Evolutionary conservation across 257 asterid species (phyloP).

Genomic region (Ballota nigra): DNA sequence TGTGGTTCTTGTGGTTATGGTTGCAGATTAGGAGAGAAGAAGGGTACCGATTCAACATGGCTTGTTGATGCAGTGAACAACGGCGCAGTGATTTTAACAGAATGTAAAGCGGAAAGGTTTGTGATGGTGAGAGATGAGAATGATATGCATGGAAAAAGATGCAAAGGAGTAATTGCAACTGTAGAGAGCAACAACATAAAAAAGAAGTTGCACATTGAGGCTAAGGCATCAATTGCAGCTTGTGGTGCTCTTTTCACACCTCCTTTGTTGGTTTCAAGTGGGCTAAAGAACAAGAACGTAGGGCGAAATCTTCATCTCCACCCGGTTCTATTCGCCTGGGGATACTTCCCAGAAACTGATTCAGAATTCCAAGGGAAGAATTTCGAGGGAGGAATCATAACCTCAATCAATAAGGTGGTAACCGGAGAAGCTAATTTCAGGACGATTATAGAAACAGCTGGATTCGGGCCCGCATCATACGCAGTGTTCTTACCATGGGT

Average conservation of each 20-base stretch:
- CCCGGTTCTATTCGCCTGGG: constrained; percentile 59
- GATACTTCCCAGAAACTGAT: constrained; percentile 51
- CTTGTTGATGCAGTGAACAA: constrained; percentile 52
- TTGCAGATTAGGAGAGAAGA: constrained; percentile 60
- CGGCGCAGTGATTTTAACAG: constrained; percentile 55
- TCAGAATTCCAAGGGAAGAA: constrained; percentile 39
- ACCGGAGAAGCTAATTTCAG: constrained; percentile 30
- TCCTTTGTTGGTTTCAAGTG: constrained; percentile 49
- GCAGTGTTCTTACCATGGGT: constrained; percentile 51
- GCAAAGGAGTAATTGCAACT: constrained; percentile 48
- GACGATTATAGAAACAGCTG: constrained; percentile 46
- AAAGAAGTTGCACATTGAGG: constrained; percentile 39
- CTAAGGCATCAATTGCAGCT: constrained; percentile 47
- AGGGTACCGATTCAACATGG: constrained; percentile 58
- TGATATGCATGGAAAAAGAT: constrained; percentile 29
- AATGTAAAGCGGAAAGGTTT: constrained; percentile 59
- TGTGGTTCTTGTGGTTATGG: constrained; percentile 69
- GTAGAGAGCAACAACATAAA: constrained; percentile 20
- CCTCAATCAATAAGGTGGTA: constrained; percentile 43
- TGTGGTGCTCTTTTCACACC: constrained; percentile 61
- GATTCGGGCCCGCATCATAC: constrained; percentile 43
- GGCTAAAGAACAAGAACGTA: constrained; percentile 43
- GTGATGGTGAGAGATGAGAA: constrained; percentile 22
- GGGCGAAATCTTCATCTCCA: constrained; percentile 67
- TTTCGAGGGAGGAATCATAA: constrained; percentile 60